Percentiles rank a stretch among this genome's conserved stretches.
Evolutionary conservation across 1,284 basidiomycete species (phyloP).

Genomic region (Tetrapyrgos nigripes): DNA sequence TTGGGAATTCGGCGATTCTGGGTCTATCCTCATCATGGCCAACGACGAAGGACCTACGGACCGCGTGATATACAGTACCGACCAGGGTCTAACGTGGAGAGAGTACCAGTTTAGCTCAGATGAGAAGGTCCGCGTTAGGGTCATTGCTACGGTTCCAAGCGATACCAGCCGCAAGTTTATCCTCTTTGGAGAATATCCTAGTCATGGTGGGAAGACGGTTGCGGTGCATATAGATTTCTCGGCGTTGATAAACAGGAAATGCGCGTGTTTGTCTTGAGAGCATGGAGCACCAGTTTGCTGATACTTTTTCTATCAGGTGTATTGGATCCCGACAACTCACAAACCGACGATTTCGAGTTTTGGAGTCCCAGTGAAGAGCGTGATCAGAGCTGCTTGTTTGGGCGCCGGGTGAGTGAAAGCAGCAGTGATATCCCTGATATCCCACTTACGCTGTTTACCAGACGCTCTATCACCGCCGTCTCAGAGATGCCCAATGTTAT

Average conservation of each 20-base stretch:
- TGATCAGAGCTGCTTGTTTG: conserved; percentile 84
- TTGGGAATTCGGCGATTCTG: conserved; percentile 98
- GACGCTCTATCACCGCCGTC: conserved; percentile 88
- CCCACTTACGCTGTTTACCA: conserved; percentile 33
- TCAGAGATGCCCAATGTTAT: conserved; percentile 81
- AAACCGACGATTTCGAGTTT: conserved; percentile 90
- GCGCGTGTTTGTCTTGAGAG: conserved; percentile 52
- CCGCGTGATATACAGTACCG: conserved; percentile 85
- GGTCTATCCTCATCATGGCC: conserved; percentile 90
- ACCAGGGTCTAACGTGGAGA: conserved; percentile 90
- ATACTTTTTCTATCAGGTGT: conserved; percentile 56
- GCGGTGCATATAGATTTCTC: conserved; percentile 93
- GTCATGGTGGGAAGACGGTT: conserved; percentile 53
- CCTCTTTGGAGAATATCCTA: conserved; percentile 74
- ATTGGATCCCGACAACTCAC: conserved; percentile 72
- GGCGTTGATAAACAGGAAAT: conserved; percentile 74
- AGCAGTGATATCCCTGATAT: neutral
- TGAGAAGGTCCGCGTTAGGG: conserved; percentile 69
- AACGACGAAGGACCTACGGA: conserved; percentile 96
- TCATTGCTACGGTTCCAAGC: conserved; percentile 88
- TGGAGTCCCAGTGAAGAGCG: conserved; percentile 93
- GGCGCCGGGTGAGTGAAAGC: conserved; percentile 67
- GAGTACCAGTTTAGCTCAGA: conserved; percentile 77
- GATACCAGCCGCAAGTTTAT: conserved; percentile 94
- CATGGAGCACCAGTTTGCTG: conserved; percentile 6